Evolutionary conservation across 2,329 filamentous ascomycete species (phyloP), one percentile per base, ranked within the genome.

Genomic region (Cordyceps cicadae): DNA sequence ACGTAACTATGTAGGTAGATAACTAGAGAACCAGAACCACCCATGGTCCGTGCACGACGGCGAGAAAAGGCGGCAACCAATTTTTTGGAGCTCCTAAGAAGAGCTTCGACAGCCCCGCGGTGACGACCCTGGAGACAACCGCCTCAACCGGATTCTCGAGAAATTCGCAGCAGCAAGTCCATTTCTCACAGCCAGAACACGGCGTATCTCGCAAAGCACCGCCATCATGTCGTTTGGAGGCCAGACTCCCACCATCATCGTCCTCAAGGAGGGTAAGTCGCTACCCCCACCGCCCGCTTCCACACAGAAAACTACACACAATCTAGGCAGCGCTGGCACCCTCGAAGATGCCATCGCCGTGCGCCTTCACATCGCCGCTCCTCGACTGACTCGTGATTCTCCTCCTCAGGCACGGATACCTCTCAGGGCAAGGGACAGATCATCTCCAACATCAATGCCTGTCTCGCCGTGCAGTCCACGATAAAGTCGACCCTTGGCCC

Each of bases 381-480:
- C 21, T 5, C 32, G 39, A 59, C 68, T 70, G 64, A 68, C 62
- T 32, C n/a, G 41, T 41, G 57, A 54, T 34, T 60, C 54, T 34
- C 41, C 24, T 53, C 48, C 65, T 64, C 70, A 97, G 94, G 94
- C 70, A 99, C 94, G 79, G 94, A 99, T 76, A 86, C 92, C 69
- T 97, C 94, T 59, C 94, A 99, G 77, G 94, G 94, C 71, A 94
- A 95, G 75, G 92, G 92, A 60, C 94, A 99, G 79, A 88, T 99
- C 70, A 79, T 99, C 70, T 95, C 93, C 70, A 99, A 99, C 77
- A 97, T 99, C 79, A 97, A 96, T 80, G 94, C 94, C 67, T 99
- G 94, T 76, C 82, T 97, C 69, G 93, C 94, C 26, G 92, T 99
- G 46, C 94, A 99, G 79, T 84, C 87, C 55, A 97, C 93, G 63